Percentiles rank a stretch among this genome's conserved stretches.
phyloP scores from a whole-genome alignment of 345 rosid genomes.

The Gossypium sturtianum region DNA sequence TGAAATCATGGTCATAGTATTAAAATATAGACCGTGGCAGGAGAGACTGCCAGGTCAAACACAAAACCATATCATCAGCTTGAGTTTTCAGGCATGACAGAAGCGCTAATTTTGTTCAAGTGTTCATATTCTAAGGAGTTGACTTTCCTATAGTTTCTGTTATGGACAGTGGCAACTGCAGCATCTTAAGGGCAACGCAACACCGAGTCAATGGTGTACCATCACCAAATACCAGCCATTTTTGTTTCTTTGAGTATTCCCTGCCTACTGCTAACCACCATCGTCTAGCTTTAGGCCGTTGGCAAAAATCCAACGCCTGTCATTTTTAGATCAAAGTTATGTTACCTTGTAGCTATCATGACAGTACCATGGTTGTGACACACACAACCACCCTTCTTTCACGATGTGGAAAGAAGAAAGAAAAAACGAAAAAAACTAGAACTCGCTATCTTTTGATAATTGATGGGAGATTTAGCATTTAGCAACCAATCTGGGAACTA shows the following conservation, averaged over 20 bases:
- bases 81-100: neutral
- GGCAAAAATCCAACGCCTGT: neutral
- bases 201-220: neutral
- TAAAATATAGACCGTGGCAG: neutral
- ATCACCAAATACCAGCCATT: neutral
- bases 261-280: neutral
- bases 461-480: neutral
- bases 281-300: neutral
- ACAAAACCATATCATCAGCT: neutral
- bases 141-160: neutral
- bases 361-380: neutral
- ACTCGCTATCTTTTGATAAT: neutral
- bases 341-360: conserved; percentile 1
- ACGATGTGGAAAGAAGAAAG: neutral
- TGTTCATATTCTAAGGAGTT: conserved; percentile 2
- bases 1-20: neutral
- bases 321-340: neutral
- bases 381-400: neutral
- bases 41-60: neutral
- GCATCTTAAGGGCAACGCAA: conserved; percentile 2
- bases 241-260: neutral
- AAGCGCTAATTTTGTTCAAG: neutral
- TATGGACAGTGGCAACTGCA: neutral
- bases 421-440: neutral
- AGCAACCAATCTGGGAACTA: neutral